phyloP scores from a whole-genome alignment of 345 rosid genomes.

The Camelina laxa region DNA sequence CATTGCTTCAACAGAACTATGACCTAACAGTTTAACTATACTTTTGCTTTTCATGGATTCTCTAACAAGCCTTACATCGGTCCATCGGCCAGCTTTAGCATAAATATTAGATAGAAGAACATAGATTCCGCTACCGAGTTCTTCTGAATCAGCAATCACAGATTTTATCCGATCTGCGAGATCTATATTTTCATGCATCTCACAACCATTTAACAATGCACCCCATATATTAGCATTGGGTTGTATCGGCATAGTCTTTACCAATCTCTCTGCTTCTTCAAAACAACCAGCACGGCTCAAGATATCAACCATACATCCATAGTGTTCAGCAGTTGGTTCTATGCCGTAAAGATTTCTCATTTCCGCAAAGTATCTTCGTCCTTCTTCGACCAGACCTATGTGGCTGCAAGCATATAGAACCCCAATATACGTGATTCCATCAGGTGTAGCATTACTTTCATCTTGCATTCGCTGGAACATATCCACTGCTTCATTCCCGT shows the following conservation, averaged over 20 bases:
- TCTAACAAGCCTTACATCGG: conserved; percentile 49
- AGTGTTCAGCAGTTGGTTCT: conserved; percentile 52
- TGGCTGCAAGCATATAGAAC: conserved; percentile 62
- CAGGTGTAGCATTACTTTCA: conserved; percentile 49
- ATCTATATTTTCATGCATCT: conserved; percentile 52
- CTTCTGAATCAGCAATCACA: conserved; percentile 45
- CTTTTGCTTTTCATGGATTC: conserved; percentile 50
- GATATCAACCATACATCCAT: conserved; percentile 59
- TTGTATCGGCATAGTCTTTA: conserved; percentile 48
- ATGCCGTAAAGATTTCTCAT: conserved; percentile 50
- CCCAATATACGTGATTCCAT: conserved; percentile 49
- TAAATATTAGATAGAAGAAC: conserved; percentile 58
- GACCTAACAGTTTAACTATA: conserved; percentile 49
- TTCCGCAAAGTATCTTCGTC: conserved; percentile 48
- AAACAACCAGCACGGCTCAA: conserved; percentile 60
- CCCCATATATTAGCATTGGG: conserved; percentile 55
- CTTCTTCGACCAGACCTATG: conserved; percentile 54
- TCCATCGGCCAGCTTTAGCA: conserved; percentile 61
- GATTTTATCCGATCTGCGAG: conserved; percentile 52
- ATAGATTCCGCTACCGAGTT: conserved; percentile 49
- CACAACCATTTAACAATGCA: conserved; percentile 63
- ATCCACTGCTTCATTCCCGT: conserved; percentile 53
- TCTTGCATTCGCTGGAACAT: conserved; percentile 53
- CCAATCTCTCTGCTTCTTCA: conserved; percentile 54
- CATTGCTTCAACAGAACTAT: conserved; percentile 50